Conservation (phyloP, 371 early-diverging fungal species). For the Actinomortierella wolfii region DNA sequence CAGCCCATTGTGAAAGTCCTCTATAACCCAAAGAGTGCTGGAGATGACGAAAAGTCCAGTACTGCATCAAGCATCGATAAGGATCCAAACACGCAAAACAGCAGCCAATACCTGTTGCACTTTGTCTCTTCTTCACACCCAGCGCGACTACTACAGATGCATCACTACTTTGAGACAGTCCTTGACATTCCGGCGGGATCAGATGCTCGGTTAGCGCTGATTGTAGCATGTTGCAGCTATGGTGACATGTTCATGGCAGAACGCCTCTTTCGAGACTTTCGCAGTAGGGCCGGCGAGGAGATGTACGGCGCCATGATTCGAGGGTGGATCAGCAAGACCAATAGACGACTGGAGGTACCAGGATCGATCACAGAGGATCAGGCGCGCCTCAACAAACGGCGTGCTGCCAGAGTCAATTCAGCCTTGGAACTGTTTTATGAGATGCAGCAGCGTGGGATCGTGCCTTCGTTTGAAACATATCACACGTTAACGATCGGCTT, state of each 20-base stretch:
- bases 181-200: slow-evolving; percentile 16
- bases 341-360: too few relatives aligned
- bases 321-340: slow-evolving; percentile 17
- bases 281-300: slow-evolving; percentile 22
- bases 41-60: too few relatives aligned
- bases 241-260: slow-evolving; percentile 28
- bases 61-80: too few relatives aligned
- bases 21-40: too few relatives aligned
- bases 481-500: slow-evolving; percentile 31
- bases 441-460: slow-evolving; percentile 21
- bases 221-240: slow-evolving; percentile 19
- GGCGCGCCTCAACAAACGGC: too few relatives aligned
- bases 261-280: slow-evolving; percentile 13
- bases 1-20: too few relatives aligned
- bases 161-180: slow-evolving; percentile 32
- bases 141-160: slow-evolving; percentile 31
- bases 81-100: neutral
- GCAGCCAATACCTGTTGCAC: slow-evolving; percentile 2
- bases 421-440: slow-evolving; percentile 41
- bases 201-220: slow-evolving; percentile 21
- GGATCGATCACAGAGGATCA: too few relatives aligned
- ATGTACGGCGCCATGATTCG: slow-evolving; percentile 43
- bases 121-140: slow-evolving; percentile 25
- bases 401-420: slow-evolving; percentile 8
- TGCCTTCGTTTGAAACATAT: slow-evolving; percentile 35